These are phyloP conservation scores for Carex sylvatica DNA, from an alignment of 202 grass and related monocot species.

Conservation along the genomic window DNA sequence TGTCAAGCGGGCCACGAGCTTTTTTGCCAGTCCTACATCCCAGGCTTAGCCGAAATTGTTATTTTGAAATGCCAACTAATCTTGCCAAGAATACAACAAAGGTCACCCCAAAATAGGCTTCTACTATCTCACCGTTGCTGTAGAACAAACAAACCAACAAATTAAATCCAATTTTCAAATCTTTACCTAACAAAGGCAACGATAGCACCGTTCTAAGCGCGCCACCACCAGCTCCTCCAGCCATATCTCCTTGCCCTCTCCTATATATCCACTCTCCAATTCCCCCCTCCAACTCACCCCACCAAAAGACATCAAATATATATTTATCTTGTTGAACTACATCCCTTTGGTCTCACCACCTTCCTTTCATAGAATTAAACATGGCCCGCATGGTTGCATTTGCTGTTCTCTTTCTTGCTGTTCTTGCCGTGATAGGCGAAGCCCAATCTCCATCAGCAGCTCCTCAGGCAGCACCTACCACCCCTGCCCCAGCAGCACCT, in stretches of 20 bases:
- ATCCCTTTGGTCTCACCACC: background rate
- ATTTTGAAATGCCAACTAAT: slow-evolving; percentile 7
- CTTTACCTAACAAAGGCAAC: background rate
- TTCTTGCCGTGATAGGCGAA: background rate
- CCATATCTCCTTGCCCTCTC: background rate
- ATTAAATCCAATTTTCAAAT: slow-evolving; percentile 7
- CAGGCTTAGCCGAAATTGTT: background rate
- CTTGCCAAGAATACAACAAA: background rate
- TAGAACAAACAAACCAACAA: slow-evolving; percentile 5
- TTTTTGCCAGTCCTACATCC: too few species aligned
- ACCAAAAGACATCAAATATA: slow-evolving; percentile 25
- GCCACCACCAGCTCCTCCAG: background rate
- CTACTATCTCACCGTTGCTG: background rate
- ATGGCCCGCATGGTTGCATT: slow-evolving; percentile 40
- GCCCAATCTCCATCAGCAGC: slow-evolving; percentile 34
- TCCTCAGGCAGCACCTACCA: slow-evolving; percentile 15
- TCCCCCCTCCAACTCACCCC: slow-evolving; percentile 37
- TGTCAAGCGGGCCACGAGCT: too few species aligned
- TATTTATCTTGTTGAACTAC: background rate
- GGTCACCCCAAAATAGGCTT: background rate
- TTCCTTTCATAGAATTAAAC: background rate
- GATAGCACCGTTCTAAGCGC: slow-evolving; percentile 11
- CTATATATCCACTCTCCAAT: slow-evolving; percentile 32
- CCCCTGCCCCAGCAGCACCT: background rate
- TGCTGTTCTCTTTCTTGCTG: slow-evolving; percentile 32